A percentile compares a stretch with the other conserved stretches of the same genome.
phyloP scores from a whole-genome alignment of 2,329 filamentous ascomycete genomes.

The Aspergillus sp. region DNA sequence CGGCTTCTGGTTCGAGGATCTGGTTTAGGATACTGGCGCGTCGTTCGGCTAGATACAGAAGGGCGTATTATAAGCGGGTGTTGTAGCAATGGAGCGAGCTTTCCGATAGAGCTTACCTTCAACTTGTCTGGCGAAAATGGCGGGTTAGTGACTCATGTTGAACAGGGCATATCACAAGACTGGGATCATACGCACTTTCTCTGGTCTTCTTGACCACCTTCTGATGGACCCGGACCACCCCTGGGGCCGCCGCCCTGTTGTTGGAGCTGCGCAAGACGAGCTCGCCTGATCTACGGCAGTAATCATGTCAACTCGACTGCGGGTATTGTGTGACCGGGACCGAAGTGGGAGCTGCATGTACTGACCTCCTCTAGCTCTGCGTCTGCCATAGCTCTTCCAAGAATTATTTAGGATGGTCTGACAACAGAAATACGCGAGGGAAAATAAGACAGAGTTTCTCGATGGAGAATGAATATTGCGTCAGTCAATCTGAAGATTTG shows the following conservation, averaged over 20 bases:
- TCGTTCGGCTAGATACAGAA: conserved; percentile 28
- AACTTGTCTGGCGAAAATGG: conserved; percentile 26
- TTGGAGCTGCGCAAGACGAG: conserved; percentile 90
- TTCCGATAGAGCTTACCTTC: conserved; percentile 23
- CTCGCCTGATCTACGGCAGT: conserved; percentile 72
- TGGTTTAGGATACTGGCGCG: conserved; percentile 69
- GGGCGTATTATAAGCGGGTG: neutral
- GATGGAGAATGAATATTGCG: neutral
- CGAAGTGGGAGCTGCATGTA: neutral
- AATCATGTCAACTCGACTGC: conserved; percentile 7
- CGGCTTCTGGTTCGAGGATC: conserved; percentile 91
- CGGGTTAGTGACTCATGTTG: neutral
- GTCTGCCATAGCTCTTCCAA: conserved; percentile 55
- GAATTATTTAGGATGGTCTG: neutral
- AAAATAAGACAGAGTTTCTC: neutral
- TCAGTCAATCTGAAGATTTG: conserved; percentile 1
- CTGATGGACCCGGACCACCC: conserved; percentile 49
- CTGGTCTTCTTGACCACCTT: conserved; percentile 61
- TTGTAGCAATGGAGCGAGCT: neutral
- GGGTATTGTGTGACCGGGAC: neutral
- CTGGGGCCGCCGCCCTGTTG: conserved; percentile 57
- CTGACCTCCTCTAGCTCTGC: conserved; percentile 64
- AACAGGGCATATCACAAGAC: neutral
- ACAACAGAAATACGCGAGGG: neutral
- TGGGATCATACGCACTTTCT: conserved; percentile 54